Percentiles rank a stretch among this genome's conserved stretches.
Conservation (phyloP, 371 early-diverging fungal species). For the Saksenaea oblongispora region DNA sequence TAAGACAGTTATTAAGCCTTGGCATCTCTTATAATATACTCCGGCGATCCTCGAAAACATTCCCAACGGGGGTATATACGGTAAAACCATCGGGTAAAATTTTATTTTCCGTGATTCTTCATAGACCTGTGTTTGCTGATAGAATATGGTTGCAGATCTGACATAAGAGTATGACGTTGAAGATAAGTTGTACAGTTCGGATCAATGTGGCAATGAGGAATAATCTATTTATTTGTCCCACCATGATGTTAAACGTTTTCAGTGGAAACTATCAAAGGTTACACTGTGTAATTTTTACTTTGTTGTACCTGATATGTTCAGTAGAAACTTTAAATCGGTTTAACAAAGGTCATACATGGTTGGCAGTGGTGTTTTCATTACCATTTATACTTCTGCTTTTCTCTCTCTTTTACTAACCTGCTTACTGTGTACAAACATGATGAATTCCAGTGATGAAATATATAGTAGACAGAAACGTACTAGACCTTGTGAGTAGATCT, state of each 20-base stretch:
- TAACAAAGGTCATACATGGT: no score
- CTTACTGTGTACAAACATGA: not conserved
- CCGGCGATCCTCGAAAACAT: no score
- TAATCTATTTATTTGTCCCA: not conserved
- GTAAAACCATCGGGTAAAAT: no score
- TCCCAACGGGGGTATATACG: no score
- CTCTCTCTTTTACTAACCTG: not conserved
- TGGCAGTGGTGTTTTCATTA: not conserved
- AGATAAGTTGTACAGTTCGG: no score
- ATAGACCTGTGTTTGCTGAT: no score
- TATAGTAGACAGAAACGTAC: slow-evolving; percentile 40
- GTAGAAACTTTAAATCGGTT: no score
- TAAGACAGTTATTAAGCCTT: no score
- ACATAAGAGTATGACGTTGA: no score
- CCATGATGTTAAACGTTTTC: not conserved
- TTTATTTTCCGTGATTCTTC: no score
- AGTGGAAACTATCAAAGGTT: not conserved
- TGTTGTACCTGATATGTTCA: not conserved
- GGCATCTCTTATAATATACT: no score
- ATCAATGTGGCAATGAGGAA: not conserved
- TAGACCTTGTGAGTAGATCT: slow-evolving; percentile 36
- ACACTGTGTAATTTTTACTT: not conserved
- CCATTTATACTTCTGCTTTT: not conserved
- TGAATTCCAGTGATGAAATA: slow-evolving; percentile 10
- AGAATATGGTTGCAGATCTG: no score